A percentile compares a stretch with the other conserved stretches of the same genome.
These are phyloP conservation scores for Powellomyces hirtus DNA, from an alignment of 192 early-diverging fungal species.

Conservation along the genomic window DNA sequence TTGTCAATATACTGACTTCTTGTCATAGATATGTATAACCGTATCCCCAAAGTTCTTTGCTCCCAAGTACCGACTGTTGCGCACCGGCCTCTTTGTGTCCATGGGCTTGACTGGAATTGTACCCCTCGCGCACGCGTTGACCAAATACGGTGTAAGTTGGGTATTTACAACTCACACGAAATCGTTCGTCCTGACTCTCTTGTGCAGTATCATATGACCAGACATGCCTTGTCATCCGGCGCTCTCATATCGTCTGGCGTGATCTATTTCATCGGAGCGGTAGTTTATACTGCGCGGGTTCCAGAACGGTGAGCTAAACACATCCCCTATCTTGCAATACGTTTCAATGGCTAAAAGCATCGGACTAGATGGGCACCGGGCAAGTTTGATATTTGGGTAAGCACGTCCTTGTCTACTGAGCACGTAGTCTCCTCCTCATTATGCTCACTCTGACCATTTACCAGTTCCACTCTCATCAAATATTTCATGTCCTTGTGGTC, in stretches of 20 bases:
- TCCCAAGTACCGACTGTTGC: slow-evolving; percentile 20
- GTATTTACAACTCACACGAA: not conserved
- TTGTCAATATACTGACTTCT: not conserved
- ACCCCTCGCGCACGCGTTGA: slow-evolving; percentile 18
- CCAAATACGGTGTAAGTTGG: slow-evolving; percentile 26
- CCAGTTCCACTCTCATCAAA: slow-evolving; percentile 86
- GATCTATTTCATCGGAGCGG: slow-evolving; percentile 78
- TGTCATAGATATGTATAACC: slow-evolving; percentile 16
- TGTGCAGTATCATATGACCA: slow-evolving; percentile 18
- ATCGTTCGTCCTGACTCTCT: not conserved
- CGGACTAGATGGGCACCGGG: slow-evolving; percentile 64
- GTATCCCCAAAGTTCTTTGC: slow-evolving; percentile 28
- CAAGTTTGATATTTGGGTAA: slow-evolving; percentile 75
- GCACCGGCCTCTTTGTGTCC: slow-evolving; percentile 24
- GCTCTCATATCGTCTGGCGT: slow-evolving; percentile 48
- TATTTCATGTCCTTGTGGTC: slow-evolving; percentile 84
- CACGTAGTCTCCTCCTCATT: not conserved
- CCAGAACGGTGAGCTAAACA: slow-evolving; percentile 65
- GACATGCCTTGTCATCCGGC: slow-evolving; percentile 17
- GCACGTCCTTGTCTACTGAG: no score
- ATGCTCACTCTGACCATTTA: not conserved
- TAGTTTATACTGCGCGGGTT: slow-evolving; percentile 78
- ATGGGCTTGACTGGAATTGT: slow-evolving; percentile 26
- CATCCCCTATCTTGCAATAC: not conserved
- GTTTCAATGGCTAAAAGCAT: not conserved